Conservation (phyloP, 768 basidiomycete species). For the Antrodiella citrinella region DNA sequence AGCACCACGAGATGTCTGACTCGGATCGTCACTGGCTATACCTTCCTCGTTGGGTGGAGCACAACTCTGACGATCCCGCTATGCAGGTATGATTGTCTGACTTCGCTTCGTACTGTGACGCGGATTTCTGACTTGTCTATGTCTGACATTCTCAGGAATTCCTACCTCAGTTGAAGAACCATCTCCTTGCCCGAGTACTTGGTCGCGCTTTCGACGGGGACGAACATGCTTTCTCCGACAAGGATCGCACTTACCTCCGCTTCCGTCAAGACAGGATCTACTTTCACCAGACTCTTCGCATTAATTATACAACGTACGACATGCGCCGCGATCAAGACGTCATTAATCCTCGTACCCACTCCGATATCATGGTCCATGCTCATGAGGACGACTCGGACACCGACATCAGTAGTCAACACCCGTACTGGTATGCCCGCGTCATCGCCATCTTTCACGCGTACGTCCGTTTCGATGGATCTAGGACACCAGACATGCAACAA, state of each 20-base stretch:
- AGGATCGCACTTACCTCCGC: slow-evolving; percentile 8
- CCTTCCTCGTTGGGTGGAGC: slow-evolving; percentile 7
- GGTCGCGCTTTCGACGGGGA: slow-evolving; percentile 20
- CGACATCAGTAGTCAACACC: slow-evolving; percentile 9
- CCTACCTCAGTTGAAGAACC: slow-evolving; percentile 20
- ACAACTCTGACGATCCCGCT: slow-evolving; percentile 7
- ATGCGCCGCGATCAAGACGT: slow-evolving; percentile 12
- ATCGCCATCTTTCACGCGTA: slow-evolving; percentile 21
- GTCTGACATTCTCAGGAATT: no score
- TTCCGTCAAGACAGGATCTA: slow-evolving; percentile 14
- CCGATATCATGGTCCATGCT: slow-evolving; percentile 10
- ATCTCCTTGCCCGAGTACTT: slow-evolving; percentile 21
- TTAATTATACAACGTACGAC: slow-evolving; percentile 20
- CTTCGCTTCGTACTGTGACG: neutral
- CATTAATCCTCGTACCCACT: slow-evolving; percentile 4
- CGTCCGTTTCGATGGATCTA: neutral
- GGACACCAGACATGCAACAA: no score
- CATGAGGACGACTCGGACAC: neutral
- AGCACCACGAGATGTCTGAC: neutral
- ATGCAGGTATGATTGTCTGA: slow-evolving; percentile 8
- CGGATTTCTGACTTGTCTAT: neutral
- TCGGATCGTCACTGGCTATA: neutral
- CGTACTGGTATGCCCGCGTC: slow-evolving; percentile 24
- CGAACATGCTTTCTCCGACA: slow-evolving; percentile 17
- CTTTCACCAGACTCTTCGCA: slow-evolving; percentile 9